A percentile compares a stretch with the other conserved stretches of the same genome.
phyloP scores from a whole-genome alignment of 495 filamentous ascomycete species.

The Tuber melanosporum region DNA sequence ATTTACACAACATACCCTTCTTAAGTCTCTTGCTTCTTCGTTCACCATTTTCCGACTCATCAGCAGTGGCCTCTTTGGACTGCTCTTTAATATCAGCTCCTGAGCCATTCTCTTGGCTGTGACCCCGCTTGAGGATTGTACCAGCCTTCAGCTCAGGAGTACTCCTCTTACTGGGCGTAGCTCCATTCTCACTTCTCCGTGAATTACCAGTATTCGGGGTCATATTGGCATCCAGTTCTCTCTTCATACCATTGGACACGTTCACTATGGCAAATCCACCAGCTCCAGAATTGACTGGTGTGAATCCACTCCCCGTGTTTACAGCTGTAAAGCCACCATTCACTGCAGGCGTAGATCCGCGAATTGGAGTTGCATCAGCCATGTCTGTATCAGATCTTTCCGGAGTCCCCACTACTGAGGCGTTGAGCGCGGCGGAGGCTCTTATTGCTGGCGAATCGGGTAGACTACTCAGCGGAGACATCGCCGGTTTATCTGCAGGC shows the following conservation, averaged over 20 bases:
- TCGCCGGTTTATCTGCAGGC: conserved; percentile 59
- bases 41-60: conserved; percentile 65
- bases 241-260: conserved; percentile 43
- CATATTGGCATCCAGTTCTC: conserved; percentile 44
- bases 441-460: conserved; percentile 65
- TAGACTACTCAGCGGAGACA: conserved; percentile 45
- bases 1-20: conserved; percentile 60
- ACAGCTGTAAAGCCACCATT: conserved; percentile 78
- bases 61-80: conserved; percentile 43
- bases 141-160: conserved; percentile 55
- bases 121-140: conserved; percentile 65
- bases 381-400: conserved; percentile 41
- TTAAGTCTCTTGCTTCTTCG: conserved; percentile 87
- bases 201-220: conserved; percentile 45
- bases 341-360: conserved; percentile 44
- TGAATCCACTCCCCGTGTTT: conserved; percentile 66
- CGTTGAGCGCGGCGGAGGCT: conserved; percentile 61
- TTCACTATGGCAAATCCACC: conserved; percentile 54
- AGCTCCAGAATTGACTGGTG: conserved; percentile 61
- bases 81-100: conserved; percentile 37
- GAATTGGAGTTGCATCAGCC: conserved; percentile 42
- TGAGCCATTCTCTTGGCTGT: conserved; percentile 62
- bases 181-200: conserved; percentile 45
- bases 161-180: conserved; percentile 42
- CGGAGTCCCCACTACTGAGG: conserved; percentile 52